Percentiles rank a stretch among this genome's conserved stretches.
These are phyloP conservation scores for Lyophyllum shimeji DNA, from an alignment of 768 basidiomycete species.

Conservation along the genomic window DNA sequence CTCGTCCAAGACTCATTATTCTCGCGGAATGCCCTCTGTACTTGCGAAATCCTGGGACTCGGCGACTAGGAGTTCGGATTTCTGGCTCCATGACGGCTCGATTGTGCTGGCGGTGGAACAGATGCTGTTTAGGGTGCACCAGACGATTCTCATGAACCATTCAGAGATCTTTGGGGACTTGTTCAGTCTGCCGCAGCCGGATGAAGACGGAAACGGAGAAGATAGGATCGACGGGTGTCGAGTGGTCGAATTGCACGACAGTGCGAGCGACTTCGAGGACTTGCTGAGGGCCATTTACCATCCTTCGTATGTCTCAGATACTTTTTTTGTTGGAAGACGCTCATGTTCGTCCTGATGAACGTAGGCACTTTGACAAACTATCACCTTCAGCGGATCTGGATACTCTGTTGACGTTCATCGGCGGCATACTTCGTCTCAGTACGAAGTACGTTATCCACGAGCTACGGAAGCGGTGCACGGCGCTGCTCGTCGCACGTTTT, in stretches of 20 bases:
- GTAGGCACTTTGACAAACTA: conserved; percentile 37
- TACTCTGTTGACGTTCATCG: conserved; percentile 42
- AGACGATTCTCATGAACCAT: conserved; percentile 48
- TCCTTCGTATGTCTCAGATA: conserved; percentile 34
- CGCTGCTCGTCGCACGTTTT: conserved; percentile 41
- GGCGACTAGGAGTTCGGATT: conserved; percentile 21
- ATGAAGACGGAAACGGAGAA: conserved; percentile 19
- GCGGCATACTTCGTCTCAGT: conserved; percentile 59
- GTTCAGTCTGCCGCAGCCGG: conserved; percentile 57
- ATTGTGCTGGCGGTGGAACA: conserved; percentile 40
- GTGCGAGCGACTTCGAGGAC: conserved; percentile 44
- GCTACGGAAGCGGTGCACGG: conserved; percentile 52
- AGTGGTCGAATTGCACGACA: conserved; percentile 50
- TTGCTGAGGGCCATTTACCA: conserved; percentile 54
- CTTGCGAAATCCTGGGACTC: too few relatives aligned
- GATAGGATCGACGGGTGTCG: conserved; percentile 48
- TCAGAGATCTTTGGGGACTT: conserved; percentile 67
- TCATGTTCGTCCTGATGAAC: neutral
- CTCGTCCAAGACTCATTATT: too few relatives aligned
- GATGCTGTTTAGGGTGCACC: conserved; percentile 44
- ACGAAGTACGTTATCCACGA: conserved; percentile 60
- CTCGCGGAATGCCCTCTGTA: neutral
- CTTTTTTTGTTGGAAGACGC: neutral
- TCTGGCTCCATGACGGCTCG: conserved; percentile 49
- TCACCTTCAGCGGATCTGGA: conserved; percentile 37